phyloP scores from a whole-genome alignment of 495 filamentous ascomycete genomes.

The Penicillium daleae region DNA sequence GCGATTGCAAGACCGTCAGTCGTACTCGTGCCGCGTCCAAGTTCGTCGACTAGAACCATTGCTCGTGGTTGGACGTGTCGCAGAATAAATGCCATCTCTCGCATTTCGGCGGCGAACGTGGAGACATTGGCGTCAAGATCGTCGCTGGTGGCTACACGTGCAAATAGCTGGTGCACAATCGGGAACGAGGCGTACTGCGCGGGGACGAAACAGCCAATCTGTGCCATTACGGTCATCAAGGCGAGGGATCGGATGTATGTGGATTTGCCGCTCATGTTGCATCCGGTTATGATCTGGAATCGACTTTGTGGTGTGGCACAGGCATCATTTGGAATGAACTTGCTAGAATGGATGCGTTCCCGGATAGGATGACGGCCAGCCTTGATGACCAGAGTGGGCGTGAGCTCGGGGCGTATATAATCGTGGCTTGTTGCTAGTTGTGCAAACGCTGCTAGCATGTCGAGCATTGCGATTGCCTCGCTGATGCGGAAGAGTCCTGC shows the following conservation, averaged over 20 bases:
- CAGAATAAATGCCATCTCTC: conserved; percentile 91
- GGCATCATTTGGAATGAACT: conserved; percentile 86
- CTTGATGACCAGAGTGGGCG: conserved; percentile 76
- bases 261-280: conserved; percentile 99
- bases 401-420: conserved; percentile 79
- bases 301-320: conserved; percentile 77
- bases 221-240: conserved; percentile 86
- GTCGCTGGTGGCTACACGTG: conserved; percentile 83
- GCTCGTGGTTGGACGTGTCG: conserved; percentile 73
- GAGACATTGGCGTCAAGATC: conserved; percentile 90
- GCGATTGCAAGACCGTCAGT: conserved; percentile 88
- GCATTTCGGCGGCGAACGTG: conserved; percentile 93
- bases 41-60: conserved; percentile 87
- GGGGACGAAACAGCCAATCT: conserved; percentile 90
- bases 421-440: conserved; percentile 76
- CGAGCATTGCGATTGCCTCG: conserved; percentile 85
- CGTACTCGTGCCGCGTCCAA: conserved; percentile 89
- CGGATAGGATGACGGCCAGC: conserved; percentile 81
- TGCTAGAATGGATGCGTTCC: conserved; percentile 67
- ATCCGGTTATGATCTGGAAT: conserved; percentile 93
- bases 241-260: conserved; percentile 91
- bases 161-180: conserved; percentile 81
- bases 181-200: conserved; percentile 82
- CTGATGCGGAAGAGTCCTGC: conserved; percentile 75
- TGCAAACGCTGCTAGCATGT: conserved; percentile 87